Evolutionary conservation across 331 rosid species (phyloP).

Genomic region (Quercus phellos): DNA sequence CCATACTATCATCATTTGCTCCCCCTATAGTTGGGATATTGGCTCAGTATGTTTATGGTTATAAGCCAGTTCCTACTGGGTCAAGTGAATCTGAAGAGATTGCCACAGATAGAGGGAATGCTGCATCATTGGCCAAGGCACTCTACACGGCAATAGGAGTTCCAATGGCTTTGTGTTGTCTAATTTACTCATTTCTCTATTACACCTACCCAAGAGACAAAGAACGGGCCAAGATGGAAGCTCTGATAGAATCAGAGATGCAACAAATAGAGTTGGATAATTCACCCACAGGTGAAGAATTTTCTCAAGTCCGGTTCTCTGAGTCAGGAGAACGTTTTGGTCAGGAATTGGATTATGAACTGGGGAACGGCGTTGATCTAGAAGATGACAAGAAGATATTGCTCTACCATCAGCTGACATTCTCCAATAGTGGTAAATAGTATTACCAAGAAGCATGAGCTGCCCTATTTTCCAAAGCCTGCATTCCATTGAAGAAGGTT

Average conservation of each 20-base stretch:
- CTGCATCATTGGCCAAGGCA: slow-evolving; percentile 54
- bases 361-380: slow-evolving; percentile 18
- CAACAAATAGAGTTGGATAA: slow-evolving; percentile 27
- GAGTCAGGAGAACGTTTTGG: slow-evolving; percentile 16
- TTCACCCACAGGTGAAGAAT: slow-evolving; percentile 17
- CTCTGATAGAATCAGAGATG: slow-evolving; percentile 51
- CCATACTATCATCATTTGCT: slow-evolving; percentile 79
- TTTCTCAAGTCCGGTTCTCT: slow-evolving; percentile 4
- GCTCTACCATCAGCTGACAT: slow-evolving; percentile 35
- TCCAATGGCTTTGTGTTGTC: slow-evolving; percentile 55
- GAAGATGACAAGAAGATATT: slow-evolving; percentile 29
- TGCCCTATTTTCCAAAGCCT: neutral
- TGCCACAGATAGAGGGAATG: slow-evolving; percentile 40
- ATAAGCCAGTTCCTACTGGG: slow-evolving; percentile 46
- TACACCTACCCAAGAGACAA: slow-evolving; percentile 53
- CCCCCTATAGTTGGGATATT: slow-evolving; percentile 83
- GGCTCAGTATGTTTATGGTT: slow-evolving; percentile 83
- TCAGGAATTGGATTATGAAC: slow-evolving; percentile 28
- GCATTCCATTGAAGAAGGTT: too few relatives aligned
- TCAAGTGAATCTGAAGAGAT: slow-evolving; percentile 42
- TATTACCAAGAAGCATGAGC: neutral
- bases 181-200: slow-evolving; percentile 48
- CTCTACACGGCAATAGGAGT: slow-evolving; percentile 44
- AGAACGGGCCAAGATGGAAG: slow-evolving; percentile 51
- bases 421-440: slow-evolving; percentile 13